Conservation (phyloP, 2,329 filamentous ascomycete genomes). For the Coniochaeta sp. region DNA sequence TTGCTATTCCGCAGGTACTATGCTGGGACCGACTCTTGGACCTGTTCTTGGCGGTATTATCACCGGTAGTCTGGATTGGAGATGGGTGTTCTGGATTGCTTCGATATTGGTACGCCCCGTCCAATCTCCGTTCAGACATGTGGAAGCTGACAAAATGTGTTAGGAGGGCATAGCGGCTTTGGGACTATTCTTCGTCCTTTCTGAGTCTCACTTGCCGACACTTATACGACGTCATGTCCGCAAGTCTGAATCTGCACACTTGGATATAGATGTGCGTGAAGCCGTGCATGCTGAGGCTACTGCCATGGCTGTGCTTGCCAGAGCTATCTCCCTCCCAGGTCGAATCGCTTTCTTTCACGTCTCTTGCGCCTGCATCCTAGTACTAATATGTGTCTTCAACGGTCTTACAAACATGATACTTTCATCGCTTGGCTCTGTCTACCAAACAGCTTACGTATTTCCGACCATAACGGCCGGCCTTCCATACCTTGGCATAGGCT, state of each 20-base stretch:
- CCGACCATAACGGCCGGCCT: neutral
- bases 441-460: neutral
- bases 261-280: too few species aligned
- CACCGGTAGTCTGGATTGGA: neutral
- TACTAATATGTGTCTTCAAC: neutral
- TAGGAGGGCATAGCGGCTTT: neutral
- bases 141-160: neutral
- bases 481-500: neutral
- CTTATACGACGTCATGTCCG: neutral
- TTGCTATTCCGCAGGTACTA: neutral
- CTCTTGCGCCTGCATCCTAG: neutral
- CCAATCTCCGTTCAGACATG: neutral
- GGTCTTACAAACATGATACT: neutral
- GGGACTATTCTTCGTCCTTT: neutral
- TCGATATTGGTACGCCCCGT: neutral
- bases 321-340: neutral
- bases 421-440: neutral
- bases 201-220: neutral
- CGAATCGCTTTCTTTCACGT: slow-evolving; percentile 19
- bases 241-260: neutral
- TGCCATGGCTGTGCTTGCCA: neutral
- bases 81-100: neutral
- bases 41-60: neutral
- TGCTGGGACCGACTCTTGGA: neutral
- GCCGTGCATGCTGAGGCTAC: neutral